phyloP scores from a whole-genome alignment of 202 grass and related monocot genomes.

The Panicum virgatum region DNA sequence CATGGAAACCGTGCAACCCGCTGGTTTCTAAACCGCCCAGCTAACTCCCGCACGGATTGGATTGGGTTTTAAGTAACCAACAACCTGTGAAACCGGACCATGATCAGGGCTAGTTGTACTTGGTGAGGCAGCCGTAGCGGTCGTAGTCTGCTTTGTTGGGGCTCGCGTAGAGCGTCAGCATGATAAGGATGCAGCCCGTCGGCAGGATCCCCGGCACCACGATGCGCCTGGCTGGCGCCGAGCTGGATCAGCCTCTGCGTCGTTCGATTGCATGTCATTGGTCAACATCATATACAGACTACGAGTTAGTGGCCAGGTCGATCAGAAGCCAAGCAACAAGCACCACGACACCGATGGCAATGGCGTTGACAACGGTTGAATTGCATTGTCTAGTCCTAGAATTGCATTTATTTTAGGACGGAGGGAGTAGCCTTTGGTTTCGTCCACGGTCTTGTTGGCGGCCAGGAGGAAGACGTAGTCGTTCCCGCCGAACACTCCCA shows the following conservation, averaged over 20 bases:
- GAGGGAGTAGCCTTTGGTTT: constrained; percentile 23
- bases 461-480: constrained; percentile 39
- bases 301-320: too few relatives aligned
- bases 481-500: constrained; percentile 57
- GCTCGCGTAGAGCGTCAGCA: constrained; percentile 17
- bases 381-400: too few relatives aligned
- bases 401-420: too few relatives aligned
- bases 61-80: too few relatives aligned
- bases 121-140: constrained; percentile 19
- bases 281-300: not conserved
- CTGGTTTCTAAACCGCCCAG: too few relatives aligned
- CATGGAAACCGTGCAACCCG: too few relatives aligned
- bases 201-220: constrained; percentile 35
- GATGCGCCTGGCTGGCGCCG: constrained; percentile 31
- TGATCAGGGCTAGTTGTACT: too few relatives aligned
- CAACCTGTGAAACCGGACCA: too few relatives aligned
- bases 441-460: constrained; percentile 15
- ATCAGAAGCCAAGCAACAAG: too few relatives aligned
- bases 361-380: constrained; percentile 4
- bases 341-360: not conserved
- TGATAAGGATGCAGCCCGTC: constrained; percentile 21
- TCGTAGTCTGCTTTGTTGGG: not conserved
- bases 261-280: not conserved
- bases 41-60: too few relatives aligned
- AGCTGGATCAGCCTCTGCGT: constrained; percentile 29